A percentile compares a stretch with the other conserved stretches of the same genome.
phyloP scores from a whole-genome alignment of 495 filamentous ascomycete genomes.

The Penicillium simplicissimum region DNA sequence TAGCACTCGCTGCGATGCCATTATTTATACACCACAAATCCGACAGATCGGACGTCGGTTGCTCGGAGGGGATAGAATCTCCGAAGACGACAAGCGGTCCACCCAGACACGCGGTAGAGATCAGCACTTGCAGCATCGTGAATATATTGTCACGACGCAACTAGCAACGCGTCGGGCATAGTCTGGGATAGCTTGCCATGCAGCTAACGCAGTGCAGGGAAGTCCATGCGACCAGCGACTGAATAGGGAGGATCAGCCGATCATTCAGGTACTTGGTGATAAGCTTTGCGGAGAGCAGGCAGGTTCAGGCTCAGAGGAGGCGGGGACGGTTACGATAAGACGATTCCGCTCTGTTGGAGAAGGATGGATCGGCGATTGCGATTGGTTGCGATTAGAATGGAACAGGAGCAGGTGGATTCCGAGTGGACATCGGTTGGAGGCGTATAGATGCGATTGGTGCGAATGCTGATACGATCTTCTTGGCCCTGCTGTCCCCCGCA shows the following conservation, averaged over 20 bases:
- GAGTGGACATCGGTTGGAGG: neutral
- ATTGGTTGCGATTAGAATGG: neutral
- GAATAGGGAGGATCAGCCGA: constrained; percentile 23
- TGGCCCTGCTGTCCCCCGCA: constrained; percentile 11
- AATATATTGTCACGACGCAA: neutral
- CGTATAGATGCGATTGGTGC: constrained; percentile 11
- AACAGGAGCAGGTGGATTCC: neutral
- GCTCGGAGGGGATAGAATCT: neutral
- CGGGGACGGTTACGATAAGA: constrained; percentile 5
- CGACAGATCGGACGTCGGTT: neutral
- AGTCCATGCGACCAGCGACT: constrained; percentile 26
- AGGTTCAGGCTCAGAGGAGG: constrained; percentile 3
- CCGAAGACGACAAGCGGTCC: neutral
- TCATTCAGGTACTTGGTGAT: constrained; percentile 8
- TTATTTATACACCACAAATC: neutral
- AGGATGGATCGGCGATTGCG: neutral
- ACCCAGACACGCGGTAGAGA: neutral
- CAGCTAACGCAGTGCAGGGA: constrained; percentile 16
- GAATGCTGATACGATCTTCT: constrained; percentile 7
- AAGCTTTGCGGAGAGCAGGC: constrained; percentile 13
- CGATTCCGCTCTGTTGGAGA: neutral
- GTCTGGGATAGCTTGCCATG: constrained; percentile 1
- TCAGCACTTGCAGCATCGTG: neutral
- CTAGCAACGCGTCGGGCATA: neutral
- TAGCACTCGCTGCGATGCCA: neutral